These are phyloP conservation scores for Streptanthus diversifolius DNA, from an alignment of 345 rosid genomes.

Conservation along the genomic window DNA sequence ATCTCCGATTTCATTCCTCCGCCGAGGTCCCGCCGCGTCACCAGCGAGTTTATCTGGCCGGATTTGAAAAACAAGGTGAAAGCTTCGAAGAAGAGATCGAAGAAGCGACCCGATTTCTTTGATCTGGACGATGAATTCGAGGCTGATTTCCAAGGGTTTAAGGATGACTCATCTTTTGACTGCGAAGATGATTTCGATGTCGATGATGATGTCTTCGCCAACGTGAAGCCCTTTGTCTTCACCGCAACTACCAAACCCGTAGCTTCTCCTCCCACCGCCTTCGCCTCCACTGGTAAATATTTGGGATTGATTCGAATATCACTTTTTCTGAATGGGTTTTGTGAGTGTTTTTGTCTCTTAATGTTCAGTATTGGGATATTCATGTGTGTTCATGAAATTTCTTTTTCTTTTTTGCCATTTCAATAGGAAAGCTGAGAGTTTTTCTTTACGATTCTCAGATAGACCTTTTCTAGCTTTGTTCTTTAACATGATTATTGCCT, in stretches of 20 bases:
- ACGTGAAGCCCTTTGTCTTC: conserved; percentile 63
- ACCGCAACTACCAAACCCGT: conserved; percentile 34
- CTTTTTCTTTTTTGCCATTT: background rate
- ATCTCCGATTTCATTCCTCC: conserved; percentile 73
- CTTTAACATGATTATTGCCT: background rate
- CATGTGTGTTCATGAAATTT: background rate
- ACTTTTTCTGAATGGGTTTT: background rate
- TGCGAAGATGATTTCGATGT: conserved; percentile 48
- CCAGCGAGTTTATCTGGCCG: conserved; percentile 69
- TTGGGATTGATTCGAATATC: background rate
- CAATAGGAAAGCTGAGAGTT: background rate
- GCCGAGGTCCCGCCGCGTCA: conserved; percentile 42
- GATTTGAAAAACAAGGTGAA: conserved; percentile 50
- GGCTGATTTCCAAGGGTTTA: conserved; percentile 84
- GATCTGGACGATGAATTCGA: conserved; percentile 57
- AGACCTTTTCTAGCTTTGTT: background rate
- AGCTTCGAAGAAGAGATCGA: conserved; percentile 33
- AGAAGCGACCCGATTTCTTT: conserved; percentile 35
- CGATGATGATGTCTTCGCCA: conserved; percentile 35
- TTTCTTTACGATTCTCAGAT: background rate
- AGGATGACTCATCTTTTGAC: conserved; percentile 57
- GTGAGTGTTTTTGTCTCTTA: background rate
- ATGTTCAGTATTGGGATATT: too few relatives aligned
- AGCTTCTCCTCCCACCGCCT: conserved; percentile 22
- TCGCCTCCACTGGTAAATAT: conserved; percentile 22